Evolutionary conservation across 805 yeast genomes (phyloP), one percentile per base, ranked within the genome.

Genomic region (Cyberlindnera mississippiensis): DNA sequence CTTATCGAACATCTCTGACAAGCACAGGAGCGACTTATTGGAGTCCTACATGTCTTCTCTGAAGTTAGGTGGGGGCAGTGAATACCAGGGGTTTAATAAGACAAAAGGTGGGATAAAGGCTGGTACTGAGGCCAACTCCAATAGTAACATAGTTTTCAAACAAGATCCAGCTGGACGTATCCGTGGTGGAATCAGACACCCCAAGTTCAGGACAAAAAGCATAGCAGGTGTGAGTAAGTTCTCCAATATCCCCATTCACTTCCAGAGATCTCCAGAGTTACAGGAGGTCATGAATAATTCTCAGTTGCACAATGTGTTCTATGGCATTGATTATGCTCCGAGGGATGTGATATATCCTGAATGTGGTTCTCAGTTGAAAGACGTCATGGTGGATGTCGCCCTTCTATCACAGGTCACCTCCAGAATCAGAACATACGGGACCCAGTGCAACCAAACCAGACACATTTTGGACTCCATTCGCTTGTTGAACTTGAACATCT

Each of bases 291-390:
- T 74, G 73, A 55, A 53, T 10, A 55, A 66, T 17, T 48, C 55
- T 13, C 35, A 51, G 13, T 52, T 69, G 26, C 51, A 51, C 8
- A 62, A 66, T 35, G 63, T 67, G 2, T 76, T 82, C 46, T 67
- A 73, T 49, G 87, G 88, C 0, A 45, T 82, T 14, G 74, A 76
- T 16, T 82, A 82, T 56, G 71, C 84, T 4, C 88, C 88, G 0
- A 57, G 61, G 43, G 64, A 69, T 35, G 76, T 75, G 1, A 67
- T 68, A 53, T 71, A 64, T 36, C 85, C 85, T 0, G 37, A 48
- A 14, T 82, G 87, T 64, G 81, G 78, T 1, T 66, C 63, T 1
- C 64, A 64, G 0, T 59, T 61, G 39, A 62, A 71, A 39, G 81
- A 76, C 3, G 75, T 80, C 0, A 47, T 77, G 34, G 58, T 73